Conservation (phyloP, 805 yeast genomes). For the Teunomyces funiuensis region DNA sequence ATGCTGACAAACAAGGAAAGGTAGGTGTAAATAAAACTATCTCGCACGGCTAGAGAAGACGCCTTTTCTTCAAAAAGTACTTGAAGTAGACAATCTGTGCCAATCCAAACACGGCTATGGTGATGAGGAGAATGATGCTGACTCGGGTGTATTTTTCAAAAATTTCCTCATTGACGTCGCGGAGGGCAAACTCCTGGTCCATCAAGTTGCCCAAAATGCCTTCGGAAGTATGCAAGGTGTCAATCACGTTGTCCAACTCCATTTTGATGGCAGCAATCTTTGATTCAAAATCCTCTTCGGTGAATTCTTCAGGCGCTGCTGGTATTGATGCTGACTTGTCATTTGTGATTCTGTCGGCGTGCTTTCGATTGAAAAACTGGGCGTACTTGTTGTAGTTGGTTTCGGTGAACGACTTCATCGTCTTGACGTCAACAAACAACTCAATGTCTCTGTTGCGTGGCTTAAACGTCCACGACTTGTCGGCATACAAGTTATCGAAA, state of each 20-base stretch:
- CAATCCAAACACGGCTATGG: constrained; percentile 30
- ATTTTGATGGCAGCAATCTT: constrained; percentile 28
- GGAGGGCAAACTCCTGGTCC: constrained; percentile 32
- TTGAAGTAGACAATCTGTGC: constrained; percentile 32
- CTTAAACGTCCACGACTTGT: constrained; percentile 43
- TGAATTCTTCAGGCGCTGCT: too few relatives aligned
- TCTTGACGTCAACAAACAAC: constrained; percentile 35
- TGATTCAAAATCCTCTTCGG: constrained; percentile 33
- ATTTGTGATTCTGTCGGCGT: constrained; percentile 8
- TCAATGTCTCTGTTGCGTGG: constrained; percentile 34
- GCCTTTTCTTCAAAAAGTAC: constrained; percentile 29
- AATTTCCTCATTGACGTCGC: constrained; percentile 41
- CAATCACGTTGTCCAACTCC: constrained; percentile 32
- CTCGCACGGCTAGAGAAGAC: constrained; percentile 17
- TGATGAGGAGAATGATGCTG: constrained; percentile 25
- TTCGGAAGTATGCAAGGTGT: constrained; percentile 30
- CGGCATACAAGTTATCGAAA: constrained; percentile 42
- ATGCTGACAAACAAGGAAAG: constrained; percentile 6
- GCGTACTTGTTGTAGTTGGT: constrained; percentile 38
- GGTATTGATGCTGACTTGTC: too few relatives aligned
- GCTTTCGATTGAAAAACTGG: constrained; percentile 28
- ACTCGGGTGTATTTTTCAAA: constrained; percentile 32
- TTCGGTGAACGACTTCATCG: constrained; percentile 30
- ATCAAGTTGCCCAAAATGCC: constrained; percentile 25
- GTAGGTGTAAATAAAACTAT: neutral